Evolutionary conservation across 805 yeast species (phyloP).

Genomic region (Candida nonsorbophila): DNA sequence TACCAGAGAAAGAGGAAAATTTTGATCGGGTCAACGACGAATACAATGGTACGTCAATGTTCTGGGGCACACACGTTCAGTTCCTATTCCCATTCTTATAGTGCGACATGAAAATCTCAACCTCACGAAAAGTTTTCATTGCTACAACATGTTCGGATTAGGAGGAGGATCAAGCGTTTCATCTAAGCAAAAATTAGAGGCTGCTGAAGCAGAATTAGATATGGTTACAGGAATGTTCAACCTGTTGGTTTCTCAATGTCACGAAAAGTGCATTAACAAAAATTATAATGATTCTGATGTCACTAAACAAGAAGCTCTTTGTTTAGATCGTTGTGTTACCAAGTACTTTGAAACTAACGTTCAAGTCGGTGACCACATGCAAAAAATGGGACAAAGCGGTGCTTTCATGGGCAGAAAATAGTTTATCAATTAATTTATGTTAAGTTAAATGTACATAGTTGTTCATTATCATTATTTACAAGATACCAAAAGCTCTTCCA

Average conservation of each 20-base stretch:
- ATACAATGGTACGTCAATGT: slow-evolving; percentile 14
- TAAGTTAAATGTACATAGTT: slow-evolving; percentile 3
- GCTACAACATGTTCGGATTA: slow-evolving; percentile 58
- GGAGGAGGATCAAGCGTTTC: slow-evolving; percentile 74
- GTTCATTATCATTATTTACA: background rate
- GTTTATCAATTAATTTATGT: background rate
- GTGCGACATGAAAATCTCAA: background rate
- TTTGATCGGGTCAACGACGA: slow-evolving; percentile 13
- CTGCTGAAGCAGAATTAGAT: slow-evolving; percentile 96
- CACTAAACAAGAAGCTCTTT: slow-evolving; percentile 73
- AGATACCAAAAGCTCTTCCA: slow-evolving; percentile 37
- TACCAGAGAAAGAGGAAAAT: slow-evolving; percentile 26
- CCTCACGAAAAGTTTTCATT: slow-evolving; percentile 5
- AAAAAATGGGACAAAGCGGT: slow-evolving; percentile 42
- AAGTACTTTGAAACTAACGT: slow-evolving; percentile 93
- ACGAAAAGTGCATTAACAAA: slow-evolving; percentile 71
- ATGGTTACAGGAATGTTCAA: slow-evolving; percentile 98
- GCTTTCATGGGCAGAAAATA: slow-evolving; percentile 36
- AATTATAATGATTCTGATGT: slow-evolving; percentile 69
- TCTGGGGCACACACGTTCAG: slow-evolving; percentile 32
- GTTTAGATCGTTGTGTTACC: slow-evolving; percentile 93
- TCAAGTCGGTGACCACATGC: slow-evolving; percentile 79
- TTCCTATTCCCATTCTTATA: slow-evolving; percentile 26
- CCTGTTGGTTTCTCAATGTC: slow-evolving; percentile 83
- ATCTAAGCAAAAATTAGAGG: slow-evolving; percentile 71